Evolutionary conservation across 2,329 filamentous ascomycete species (phyloP).

Genomic region (Exophiala phaeomuriformis): DNA sequence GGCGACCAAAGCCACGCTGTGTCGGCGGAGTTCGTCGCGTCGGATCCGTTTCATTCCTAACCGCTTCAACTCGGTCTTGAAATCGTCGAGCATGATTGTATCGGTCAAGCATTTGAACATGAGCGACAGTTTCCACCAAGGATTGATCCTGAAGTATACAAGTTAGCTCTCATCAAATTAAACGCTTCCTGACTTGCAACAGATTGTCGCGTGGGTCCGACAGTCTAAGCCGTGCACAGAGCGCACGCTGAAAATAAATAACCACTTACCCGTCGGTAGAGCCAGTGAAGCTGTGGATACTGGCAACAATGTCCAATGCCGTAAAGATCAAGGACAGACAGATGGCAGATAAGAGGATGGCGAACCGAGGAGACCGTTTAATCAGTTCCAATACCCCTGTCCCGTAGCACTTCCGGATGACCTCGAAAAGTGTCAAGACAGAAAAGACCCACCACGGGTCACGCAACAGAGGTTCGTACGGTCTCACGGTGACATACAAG

Average conservation of each 20-base stretch:
- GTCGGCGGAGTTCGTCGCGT: slow-evolving; percentile 23
- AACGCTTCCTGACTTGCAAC: background rate
- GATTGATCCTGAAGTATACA: slow-evolving; percentile 42
- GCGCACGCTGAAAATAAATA: too few species aligned
- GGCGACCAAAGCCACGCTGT: slow-evolving; percentile 21
- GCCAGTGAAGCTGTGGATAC: slow-evolving; percentile 38
- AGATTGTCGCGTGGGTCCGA: too few species aligned
- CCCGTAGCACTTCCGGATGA: slow-evolving; percentile 46
- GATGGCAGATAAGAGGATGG: slow-evolving; percentile 55
- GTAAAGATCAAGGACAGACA: slow-evolving; percentile 54
- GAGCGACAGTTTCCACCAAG: slow-evolving; percentile 55
- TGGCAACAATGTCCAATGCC: slow-evolving; percentile 53
- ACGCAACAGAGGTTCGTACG: slow-evolving; percentile 53
- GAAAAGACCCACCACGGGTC: slow-evolving; percentile 66
- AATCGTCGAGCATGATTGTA: slow-evolving; percentile 60
- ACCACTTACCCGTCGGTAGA: slow-evolving; percentile 24
- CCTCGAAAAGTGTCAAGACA: slow-evolving; percentile 52
- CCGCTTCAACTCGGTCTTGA: slow-evolving; percentile 48
- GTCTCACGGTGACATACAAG: slow-evolving; percentile 50
- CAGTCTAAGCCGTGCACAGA: too few species aligned
- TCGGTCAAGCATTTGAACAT: slow-evolving; percentile 63
- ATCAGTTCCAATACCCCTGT: slow-evolving; percentile 53
- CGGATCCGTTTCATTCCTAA: slow-evolving; percentile 23
- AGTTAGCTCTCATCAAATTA: background rate
- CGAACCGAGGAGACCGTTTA: slow-evolving; percentile 56